Evolutionary conservation across 1,284 basidiomycete genomes (phyloP).

Genomic region (Boletus subluridellus): DNA sequence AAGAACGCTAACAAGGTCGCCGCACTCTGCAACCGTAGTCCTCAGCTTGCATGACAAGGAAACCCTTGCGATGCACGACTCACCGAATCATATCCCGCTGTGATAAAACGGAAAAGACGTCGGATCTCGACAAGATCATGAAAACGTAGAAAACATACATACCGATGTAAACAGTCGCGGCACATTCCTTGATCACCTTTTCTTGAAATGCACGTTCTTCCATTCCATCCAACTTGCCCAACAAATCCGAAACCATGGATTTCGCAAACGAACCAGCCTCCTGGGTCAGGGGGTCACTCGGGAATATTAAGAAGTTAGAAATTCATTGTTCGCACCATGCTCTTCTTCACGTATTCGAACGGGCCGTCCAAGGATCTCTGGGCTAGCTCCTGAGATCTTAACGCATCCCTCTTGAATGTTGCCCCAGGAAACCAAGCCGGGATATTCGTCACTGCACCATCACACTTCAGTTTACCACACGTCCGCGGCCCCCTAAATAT

Average conservation of each 20-base stretch:
- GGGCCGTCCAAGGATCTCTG: conserved; percentile 23
- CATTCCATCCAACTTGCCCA: conserved; percentile 15
- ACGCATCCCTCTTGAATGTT: conserved; percentile 27
- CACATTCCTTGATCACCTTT: conserved; percentile 28
- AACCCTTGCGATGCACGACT: neutral
- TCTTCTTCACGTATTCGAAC: conserved; percentile 28
- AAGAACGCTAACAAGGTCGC: conserved; percentile 27
- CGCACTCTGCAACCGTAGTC: conserved; percentile 21
- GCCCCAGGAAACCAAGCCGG: conserved; percentile 33
- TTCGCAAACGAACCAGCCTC: conserved; percentile 26
- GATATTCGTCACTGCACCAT: conserved; percentile 23
- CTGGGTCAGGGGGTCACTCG: conserved; percentile 15
- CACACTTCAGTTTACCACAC: conserved; percentile 1
- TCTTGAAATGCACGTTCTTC: conserved; percentile 21
- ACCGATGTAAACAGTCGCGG: conserved; percentile 33
- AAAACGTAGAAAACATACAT: neutral
- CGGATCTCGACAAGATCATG: neutral
- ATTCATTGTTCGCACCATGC: conserved; percentile 22
- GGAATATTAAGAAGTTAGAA: neutral
- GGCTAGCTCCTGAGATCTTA: conserved; percentile 30
- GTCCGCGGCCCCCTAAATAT: neutral
- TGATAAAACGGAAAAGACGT: neutral
- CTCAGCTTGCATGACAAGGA: neutral
- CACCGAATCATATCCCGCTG: conserved; percentile 31
- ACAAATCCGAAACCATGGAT: conserved; percentile 33